These are phyloP conservation scores for Vigna trinervia DNA, from an alignment of 306 rosid genomes.

Conservation along the genomic window DNA sequence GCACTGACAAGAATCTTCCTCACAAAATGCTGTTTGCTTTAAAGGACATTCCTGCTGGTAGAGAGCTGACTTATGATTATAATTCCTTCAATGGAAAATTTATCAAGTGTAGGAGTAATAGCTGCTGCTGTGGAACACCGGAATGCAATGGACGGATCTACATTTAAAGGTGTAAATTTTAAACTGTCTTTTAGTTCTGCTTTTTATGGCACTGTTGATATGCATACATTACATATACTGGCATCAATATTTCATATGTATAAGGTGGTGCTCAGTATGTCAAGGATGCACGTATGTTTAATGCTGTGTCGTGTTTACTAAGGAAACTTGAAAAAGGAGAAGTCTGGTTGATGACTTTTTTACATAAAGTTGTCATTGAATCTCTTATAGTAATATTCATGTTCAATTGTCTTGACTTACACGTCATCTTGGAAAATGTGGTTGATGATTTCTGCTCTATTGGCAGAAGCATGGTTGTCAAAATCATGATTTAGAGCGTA, in stretches of 20 bases:
- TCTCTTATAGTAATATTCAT: neutral
- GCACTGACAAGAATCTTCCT: slow-evolving; percentile 27
- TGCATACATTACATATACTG: neutral
- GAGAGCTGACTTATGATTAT: slow-evolving; percentile 47
- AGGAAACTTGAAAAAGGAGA: neutral
- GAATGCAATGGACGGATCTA: slow-evolving; percentile 38
- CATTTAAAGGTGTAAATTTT: neutral
- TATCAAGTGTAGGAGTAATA: neutral
- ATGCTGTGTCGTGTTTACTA: neutral
- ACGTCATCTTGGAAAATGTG: neutral
- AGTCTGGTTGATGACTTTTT: neutral
- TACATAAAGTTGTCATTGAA: neutral
- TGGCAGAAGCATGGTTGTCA: too few species aligned
- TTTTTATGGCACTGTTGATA: neutral
- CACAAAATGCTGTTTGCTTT: slow-evolving; percentile 50
- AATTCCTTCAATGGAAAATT: slow-evolving; percentile 29
- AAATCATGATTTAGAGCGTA: too few species aligned
- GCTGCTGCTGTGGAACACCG: slow-evolving; percentile 18
- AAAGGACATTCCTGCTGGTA: slow-evolving; percentile 45
- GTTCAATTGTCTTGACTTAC: neutral
- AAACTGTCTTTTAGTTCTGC: neutral
- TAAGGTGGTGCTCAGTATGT: neutral
- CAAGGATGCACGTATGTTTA: too few species aligned
- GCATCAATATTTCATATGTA: neutral
- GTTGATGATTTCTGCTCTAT: too few species aligned